Base-by-base conservation (phyloP, 1,139 yeast genomes). In the Neolecta irregularis region DNA sequence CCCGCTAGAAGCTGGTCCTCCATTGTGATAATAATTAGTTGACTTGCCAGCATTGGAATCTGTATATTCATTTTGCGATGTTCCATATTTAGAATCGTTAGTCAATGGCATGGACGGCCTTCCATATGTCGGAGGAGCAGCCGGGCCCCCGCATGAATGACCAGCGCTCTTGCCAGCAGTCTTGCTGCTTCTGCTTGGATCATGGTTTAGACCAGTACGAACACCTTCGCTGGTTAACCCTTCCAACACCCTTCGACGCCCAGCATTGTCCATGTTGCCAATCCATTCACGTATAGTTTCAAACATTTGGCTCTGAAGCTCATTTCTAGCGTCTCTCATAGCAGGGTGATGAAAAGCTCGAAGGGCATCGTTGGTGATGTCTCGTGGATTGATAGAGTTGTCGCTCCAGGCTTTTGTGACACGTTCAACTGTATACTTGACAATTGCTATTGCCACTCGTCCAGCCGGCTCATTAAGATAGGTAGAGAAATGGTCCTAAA, bases 381-480 rank as follows among this genome's bases (percentile, higher is more conserved):
- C 37, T 11, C 41, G 29, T 8, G 46, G 34, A 34, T 45, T 41
- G 9, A 46, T 36, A 17, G 29, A 17, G 6, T 30, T 17, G 30
- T 48, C 46, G 8, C 38, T 44, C 51, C 51, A 48, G 3, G 51
- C 51, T 13, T 40, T 36, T 6, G 46, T 45, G 12, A 66, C 66
- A 59, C 67, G 64, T 6, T 67, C 67, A 1, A 67, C 65, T 25
- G 69, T 70, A 37, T 62, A 57, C 62, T 64, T 64, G 40, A 68
- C 57, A 49, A 66, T 52, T 1, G 63, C 68, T 38, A 63, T 54
- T 2, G 73, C 72, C 5, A 65, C 64, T 31, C 54, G 54, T 6
- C 72, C 71, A 13, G 69, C 72, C 2, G 48, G 50, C 16, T 54
- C 59, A 22, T 56, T 47, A n/a, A 48, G 39, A 26, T 47, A 46